These are phyloP conservation scores for Penicillium ucsense DNA, from an alignment of 495 filamentous ascomycete genomes.

Conservation along the genomic window DNA sequence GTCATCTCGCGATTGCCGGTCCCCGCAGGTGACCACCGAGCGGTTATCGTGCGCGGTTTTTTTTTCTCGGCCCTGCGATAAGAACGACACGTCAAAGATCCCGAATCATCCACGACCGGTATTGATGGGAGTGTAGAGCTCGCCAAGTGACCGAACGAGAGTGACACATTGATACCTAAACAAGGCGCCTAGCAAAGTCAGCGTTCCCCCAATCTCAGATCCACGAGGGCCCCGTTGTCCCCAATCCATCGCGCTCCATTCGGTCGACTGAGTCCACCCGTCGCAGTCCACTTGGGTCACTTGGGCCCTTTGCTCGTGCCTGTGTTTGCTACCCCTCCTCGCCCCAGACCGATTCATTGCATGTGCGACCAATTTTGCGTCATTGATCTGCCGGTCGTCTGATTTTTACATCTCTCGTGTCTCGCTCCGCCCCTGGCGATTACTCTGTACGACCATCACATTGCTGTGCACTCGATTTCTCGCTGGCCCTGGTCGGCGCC, in stretches of 20 bases:
- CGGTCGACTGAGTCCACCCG: background rate
- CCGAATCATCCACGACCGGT: background rate
- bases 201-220: no score
- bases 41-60: slow-evolving; percentile 2
- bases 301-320: slow-evolving; percentile 3
- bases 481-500: slow-evolving; percentile 27
- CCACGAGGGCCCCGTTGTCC: no score
- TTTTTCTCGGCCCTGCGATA: slow-evolving; percentile 3
- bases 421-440: background rate
- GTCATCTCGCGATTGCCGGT: slow-evolving; percentile 5
- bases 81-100: background rate
- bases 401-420: slow-evolving; percentile 4
- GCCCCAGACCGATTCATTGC: slow-evolving; percentile 7
- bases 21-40: no score
- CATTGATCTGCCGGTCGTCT: slow-evolving; percentile 12
- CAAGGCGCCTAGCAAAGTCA: no score
- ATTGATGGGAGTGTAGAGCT: background rate
- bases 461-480: slow-evolving; percentile 24
- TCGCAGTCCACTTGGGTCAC: background rate
- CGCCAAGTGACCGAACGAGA: no score
- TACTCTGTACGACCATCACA: slow-evolving; percentile 10
- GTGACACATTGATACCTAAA: no score
- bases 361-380: slow-evolving; percentile 13
- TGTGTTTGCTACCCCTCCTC: slow-evolving; percentile 4
- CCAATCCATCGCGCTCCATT: no score